phyloP scores from a whole-genome alignment of 305 asterid species.

The Plantago rigida region DNA sequence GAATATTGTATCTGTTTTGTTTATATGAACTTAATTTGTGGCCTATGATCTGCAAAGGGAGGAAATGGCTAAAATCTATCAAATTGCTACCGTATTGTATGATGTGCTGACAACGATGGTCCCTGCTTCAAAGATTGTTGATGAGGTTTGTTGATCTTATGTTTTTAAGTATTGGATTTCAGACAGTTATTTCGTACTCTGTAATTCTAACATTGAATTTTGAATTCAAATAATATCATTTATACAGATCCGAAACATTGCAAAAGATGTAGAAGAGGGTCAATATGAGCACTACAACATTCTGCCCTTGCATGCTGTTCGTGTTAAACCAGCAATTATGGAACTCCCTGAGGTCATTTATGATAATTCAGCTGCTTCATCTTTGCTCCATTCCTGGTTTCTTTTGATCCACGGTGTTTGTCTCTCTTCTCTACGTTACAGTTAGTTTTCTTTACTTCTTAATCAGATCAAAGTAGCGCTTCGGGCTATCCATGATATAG shows the following conservation, averaged over 20 bases:
- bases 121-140: conserved; percentile 51
- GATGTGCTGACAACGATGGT: conserved; percentile 72
- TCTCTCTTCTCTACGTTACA: conserved; percentile 17
- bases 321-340: conserved; percentile 91
- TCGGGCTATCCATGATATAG: conserved; percentile 56
- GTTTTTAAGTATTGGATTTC: conserved; percentile 5
- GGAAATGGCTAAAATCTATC: conserved; percentile 90
- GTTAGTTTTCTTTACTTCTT: conserved; percentile 21
- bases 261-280: conserved; percentile 77
- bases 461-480: conserved; percentile 76
- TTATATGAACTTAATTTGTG: conserved; percentile 13
- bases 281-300: conserved; percentile 83
- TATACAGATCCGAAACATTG: conserved; percentile 59
- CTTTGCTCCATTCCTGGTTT: conserved; percentile 9
- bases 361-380: conserved; percentile 13
- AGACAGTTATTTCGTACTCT: neutral
- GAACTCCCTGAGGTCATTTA: conserved; percentile 80
- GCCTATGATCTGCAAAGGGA: conserved; percentile 45
- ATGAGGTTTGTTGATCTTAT: conserved; percentile 43
- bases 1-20: conserved; percentile 3
- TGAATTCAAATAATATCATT: conserved; percentile 19
- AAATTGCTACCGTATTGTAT: conserved; percentile 78
- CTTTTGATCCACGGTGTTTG: conserved; percentile 9
- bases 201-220: neutral
- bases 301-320: conserved; percentile 79